Percentiles rank a stretch among this genome's conserved stretches.
Conservation (phyloP, 495 filamentous ascomycete genomes). For the Xylaria scruposa region DNA sequence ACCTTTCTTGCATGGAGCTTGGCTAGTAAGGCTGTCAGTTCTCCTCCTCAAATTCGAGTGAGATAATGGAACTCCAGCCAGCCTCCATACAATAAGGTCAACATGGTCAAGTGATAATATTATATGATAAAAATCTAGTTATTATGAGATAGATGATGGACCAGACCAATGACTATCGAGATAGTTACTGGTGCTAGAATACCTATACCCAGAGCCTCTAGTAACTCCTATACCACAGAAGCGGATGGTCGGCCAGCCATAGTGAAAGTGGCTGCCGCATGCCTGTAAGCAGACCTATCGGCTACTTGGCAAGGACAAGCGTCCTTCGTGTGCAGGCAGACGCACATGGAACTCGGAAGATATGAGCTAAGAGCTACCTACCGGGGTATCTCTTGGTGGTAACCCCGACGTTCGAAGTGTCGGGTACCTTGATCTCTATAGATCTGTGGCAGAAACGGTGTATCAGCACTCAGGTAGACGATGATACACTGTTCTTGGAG, state of each 20-base stretch:
- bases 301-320: neutral
- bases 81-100: neutral
- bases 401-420: constrained; percentile 25
- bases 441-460: constrained; percentile 30
- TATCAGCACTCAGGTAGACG: constrained; percentile 12
- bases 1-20: constrained; percentile 82
- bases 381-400: constrained; percentile 51
- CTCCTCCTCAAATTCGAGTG: neutral
- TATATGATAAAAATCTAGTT: neutral
- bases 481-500: neutral
- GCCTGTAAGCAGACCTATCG: neutral
- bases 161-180: neutral
- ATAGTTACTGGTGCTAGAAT: neutral
- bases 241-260: neutral
- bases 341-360: neutral
- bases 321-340: neutral
- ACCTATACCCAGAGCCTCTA: neutral
- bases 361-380: constrained; percentile 35
- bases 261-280: neutral
- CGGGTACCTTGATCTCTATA: constrained; percentile 39
- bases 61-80: constrained; percentile 6
- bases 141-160: neutral
- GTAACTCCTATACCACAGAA: neutral
- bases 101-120: neutral
- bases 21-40: constrained; percentile 54